Base-by-base conservation (phyloP, 2,329 filamentous ascomycete species). In the Fulvia fulva region DNA sequence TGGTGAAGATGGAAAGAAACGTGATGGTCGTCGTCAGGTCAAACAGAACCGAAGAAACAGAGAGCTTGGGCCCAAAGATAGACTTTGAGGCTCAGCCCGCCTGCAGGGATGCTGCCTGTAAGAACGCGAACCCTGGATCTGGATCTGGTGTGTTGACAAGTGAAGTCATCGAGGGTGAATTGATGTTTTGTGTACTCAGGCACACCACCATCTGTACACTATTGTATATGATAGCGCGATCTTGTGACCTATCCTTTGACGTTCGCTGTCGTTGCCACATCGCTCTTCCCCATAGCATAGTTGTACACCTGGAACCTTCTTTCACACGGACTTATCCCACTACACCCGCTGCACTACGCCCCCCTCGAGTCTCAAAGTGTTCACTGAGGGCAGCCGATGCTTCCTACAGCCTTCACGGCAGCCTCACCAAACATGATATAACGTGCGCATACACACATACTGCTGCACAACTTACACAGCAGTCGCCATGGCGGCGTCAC, bases 401-500 rank as follows among this genome's bases (percentile, higher is more conserved):
- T 9, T 41, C 19, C 21, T 19, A 19, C 54, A 34, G 54, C 26
- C 28, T n/a, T 41, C 5, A 45, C 51, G 34, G 45, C 44, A 26
- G 3, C 9, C 44, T 25, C 44, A 23, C 25, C 21, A 12, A 56
- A 41, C 14, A 55, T 59, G 57, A 26, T 41, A 21, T 59, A 44
- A 51, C 46, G 23, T 12, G 7, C 8, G 41, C 44, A 25, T 14
- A 12, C 37, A 11, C 9, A 34, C 52, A n/a, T 47, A 53, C 37
- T 23, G 41, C 21, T 45, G 55, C 44, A 49, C 37, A 46, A 26
- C 46, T 19, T 50, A 30, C 19, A 25, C 23, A 16, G 21, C 46
- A n/a, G 14, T 30, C 51, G 52, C 25, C 44, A 65, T 68, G 64
- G 64, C 63, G 43, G 63, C 64, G 52, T 65, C 69, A 12, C 61